Evolutionary conservation across 345 rosid species (phyloP), one percentile per base, ranked within the genome.

Genomic region (Syzygium aqueum): DNA sequence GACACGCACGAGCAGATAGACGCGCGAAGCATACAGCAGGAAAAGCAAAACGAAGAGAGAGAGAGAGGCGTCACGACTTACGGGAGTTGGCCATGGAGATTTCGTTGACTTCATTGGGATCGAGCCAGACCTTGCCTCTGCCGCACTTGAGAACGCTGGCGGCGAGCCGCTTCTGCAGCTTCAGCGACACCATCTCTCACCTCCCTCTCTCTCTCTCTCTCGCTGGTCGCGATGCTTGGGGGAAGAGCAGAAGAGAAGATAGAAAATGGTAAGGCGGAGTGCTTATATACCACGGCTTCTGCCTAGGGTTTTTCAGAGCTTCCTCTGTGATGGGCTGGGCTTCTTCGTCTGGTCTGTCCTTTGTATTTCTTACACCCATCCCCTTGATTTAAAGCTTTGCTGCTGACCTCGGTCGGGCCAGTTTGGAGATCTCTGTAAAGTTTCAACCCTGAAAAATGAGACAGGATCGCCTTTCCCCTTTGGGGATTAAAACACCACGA

Each of bases 71-170:
- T 16, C 77, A 53, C 11, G 7, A 90, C 94, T 54, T 91, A 96
- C 98, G 97, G 14, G 98, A 96, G 90, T 95, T 96, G 33, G 98
- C 97, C 98, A 96, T 95, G 93, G 98, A 94, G 93, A 96, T 95
- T 63, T 96, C 98, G 54, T 89, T 90, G 88, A 86, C 92, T 89
- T 96, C 98, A 91, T 96, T 96, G 6, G 98, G 98, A 88, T 96
- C 98, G 25, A 96, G 93, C 98, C 98, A 96, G 54, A 96, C 97
- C 90, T 96, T 96, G 5, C 92, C 92, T 54, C 92, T 88, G 49
- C 99, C 99, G 84, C 99, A 95, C 92, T 95, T 93, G 85, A 96
- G 93, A 6, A 94, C 98, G 88, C 96, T 94, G 8, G 96, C 90
- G 14, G 98, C 91, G 30, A 96, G 96, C 88, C 98, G 94, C 92